Conservation (phyloP, 345 rosid species). For the Angophora floribunda region DNA sequence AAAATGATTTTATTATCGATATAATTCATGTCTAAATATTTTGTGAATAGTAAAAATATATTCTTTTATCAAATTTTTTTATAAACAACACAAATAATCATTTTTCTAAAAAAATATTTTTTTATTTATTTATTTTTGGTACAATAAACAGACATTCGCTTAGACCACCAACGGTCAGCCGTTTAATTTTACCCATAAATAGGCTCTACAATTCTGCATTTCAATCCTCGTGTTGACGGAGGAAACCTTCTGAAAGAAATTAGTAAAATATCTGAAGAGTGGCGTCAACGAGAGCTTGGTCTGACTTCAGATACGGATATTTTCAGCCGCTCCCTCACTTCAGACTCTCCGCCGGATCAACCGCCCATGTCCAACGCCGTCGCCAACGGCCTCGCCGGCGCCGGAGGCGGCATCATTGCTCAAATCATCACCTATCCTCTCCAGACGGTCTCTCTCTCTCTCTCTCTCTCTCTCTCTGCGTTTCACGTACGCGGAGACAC, state of each 20-base stretch:
- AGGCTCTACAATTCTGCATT: background rate
- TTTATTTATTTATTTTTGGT: no score
- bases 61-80: no score
- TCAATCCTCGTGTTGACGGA: background rate
- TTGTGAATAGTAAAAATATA: no score
- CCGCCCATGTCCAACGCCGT: slow-evolving; percentile 43
- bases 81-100: no score
- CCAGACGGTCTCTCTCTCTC: slow-evolving; percentile 29
- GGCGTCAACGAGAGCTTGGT: background rate
- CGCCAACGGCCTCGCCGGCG: slow-evolving; percentile 69
- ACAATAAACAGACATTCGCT: no score
- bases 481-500: background rate
- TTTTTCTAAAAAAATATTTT: no score
- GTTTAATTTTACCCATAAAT: background rate
- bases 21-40: no score
- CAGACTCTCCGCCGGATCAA: background rate
- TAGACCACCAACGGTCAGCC: background rate
- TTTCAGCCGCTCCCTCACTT: background rate
- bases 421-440: slow-evolving; percentile 72
- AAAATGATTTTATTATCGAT: no score
- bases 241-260: background rate
- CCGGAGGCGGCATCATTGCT: slow-evolving; percentile 64
- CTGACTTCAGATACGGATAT: background rate
- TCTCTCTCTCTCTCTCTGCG: background rate
- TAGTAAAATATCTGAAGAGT: background rate